Evolutionary conservation across 2,329 filamentous ascomycete species (phyloP).

Genomic region (Dothideomycetes sp.): DNA sequence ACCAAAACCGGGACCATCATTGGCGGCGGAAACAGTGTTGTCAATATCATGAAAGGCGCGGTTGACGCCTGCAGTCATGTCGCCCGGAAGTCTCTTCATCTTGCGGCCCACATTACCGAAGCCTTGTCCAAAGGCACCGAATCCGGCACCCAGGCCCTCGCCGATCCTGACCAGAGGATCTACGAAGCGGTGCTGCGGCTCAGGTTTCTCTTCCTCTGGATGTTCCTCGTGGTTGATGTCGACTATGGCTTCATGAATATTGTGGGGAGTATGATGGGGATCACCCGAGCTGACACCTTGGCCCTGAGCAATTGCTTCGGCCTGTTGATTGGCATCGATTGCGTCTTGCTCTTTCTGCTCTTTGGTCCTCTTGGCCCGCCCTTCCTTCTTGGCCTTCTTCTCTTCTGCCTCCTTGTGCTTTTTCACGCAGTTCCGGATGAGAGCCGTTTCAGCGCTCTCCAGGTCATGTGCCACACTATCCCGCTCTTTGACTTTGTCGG

Average conservation of each 20-base stretch:
- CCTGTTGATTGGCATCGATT: conserved; percentile 26
- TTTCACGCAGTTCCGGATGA: conserved; percentile 65
- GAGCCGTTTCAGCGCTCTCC: conserved; percentile 70
- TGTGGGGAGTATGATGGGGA: conserved; percentile 17
- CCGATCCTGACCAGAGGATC: conserved; percentile 28
- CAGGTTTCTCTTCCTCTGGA: conserved; percentile 7
- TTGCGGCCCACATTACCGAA: conserved; percentile 41
- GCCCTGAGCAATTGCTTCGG: conserved; percentile 19
- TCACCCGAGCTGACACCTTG: conserved; percentile 21
- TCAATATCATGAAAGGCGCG: conserved; percentile 28
- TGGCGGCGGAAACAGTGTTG: conserved; percentile 9
- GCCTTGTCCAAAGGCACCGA: conserved; percentile 31
- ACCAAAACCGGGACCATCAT: conserved; percentile 9
- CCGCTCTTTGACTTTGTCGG: conserved; percentile 71
- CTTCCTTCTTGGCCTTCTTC: conserved; percentile 43
- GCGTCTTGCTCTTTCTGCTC: conserved; percentile 38
- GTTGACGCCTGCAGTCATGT: conserved; percentile 26
- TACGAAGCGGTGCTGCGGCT: conserved; percentile 18
- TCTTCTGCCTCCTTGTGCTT: conserved; percentile 59
- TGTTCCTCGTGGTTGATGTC: conserved; percentile 13
- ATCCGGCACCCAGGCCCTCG: conserved; percentile 27
- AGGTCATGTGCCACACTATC: conserved; percentile 60
- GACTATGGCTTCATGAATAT: conserved; percentile 18
- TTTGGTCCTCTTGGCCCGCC: conserved; percentile 44
- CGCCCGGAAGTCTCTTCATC: conserved; percentile 29